Percentiles rank a stretch among this genome's conserved stretches.
These are phyloP conservation scores for Puccinia horiana DNA, from an alignment of 1,284 basidiomycete genomes.

Conservation along the genomic window DNA sequence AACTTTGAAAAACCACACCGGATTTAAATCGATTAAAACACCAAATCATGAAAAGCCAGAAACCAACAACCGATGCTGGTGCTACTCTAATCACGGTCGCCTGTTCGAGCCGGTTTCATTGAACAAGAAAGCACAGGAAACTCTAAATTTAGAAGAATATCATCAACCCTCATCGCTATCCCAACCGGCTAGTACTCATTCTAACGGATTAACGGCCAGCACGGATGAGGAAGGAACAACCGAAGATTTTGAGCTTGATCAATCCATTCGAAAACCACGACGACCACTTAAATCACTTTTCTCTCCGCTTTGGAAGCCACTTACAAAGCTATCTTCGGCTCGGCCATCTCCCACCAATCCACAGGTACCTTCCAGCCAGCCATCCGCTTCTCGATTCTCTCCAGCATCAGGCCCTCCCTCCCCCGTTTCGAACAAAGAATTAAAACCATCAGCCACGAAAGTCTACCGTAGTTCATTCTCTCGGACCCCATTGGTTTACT, in stretches of 20 bases:
- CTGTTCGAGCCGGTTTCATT: conserved; percentile 39
- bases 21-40: conserved; percentile 13
- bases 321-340: conserved; percentile 17
- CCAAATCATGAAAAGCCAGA: neutral
- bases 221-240: neutral
- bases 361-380: neutral
- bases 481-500: conserved; percentile 44
- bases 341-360: neutral
- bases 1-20: neutral
- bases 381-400: neutral
- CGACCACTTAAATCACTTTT: conserved; percentile 34
- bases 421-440: neutral
- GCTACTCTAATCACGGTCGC: conserved; percentile 30
- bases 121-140: neutral
- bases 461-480: conserved; percentile 45
- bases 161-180: neutral
- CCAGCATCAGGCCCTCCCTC: neutral
- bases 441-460: neutral
- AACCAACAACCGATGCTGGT: conserved; percentile 29
- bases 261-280: neutral
- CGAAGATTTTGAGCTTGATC: neutral
- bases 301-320: conserved; percentile 40
- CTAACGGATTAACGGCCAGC: neutral
- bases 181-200: neutral
- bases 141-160: neutral